phyloP scores from a whole-genome alignment of 371 early-diverging fungal genomes.

The Antonospora locustae region DNA sequence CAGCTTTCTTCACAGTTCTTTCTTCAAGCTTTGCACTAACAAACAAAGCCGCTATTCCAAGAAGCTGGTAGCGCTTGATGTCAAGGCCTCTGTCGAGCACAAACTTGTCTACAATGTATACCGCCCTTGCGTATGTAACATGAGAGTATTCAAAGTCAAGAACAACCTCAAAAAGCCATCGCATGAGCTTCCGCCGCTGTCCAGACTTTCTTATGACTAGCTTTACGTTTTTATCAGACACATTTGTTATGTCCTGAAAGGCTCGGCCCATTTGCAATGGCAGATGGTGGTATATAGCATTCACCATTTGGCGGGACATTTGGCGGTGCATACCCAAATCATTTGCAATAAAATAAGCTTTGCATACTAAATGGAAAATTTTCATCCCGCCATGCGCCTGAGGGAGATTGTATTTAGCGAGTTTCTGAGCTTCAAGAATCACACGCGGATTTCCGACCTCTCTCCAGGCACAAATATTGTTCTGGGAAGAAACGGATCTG shows the following conservation, averaged over 20 bases:
- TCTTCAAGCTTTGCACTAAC: constrained; percentile 49
- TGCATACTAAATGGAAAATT: too few relatives aligned
- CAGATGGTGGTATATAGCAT: too few relatives aligned
- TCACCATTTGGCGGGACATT: too few relatives aligned
- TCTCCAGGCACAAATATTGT: constrained; percentile 40
- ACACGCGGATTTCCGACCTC: constrained; percentile 18
- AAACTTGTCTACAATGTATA: constrained; percentile 48
- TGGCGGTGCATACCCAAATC: too few relatives aligned
- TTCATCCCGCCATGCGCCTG: too few relatives aligned
- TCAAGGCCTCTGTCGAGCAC: constrained; percentile 9
- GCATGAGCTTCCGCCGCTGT: constrained; percentile 40
- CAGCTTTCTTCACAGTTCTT: constrained; percentile 2
- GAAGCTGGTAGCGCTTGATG: constrained; percentile 41
- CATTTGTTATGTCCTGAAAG: constrained; percentile 53
- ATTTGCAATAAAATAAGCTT: too few relatives aligned
- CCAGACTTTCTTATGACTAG: constrained; percentile 46
- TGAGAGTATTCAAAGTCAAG: constrained; percentile 39
- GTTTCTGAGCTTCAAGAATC: constrained; percentile 45
- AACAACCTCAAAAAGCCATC: constrained; percentile 53
- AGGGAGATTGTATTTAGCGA: constrained; percentile 43
- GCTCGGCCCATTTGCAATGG: constrained; percentile 22
- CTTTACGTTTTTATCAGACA: constrained; percentile 42
- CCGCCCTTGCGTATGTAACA: constrained; percentile 31
- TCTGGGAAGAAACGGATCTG: constrained; percentile 86
- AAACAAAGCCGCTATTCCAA: constrained; percentile 45